phyloP scores from a whole-genome alignment of 176 grass and related monocot genomes.

The Cocos nucifera region DNA sequence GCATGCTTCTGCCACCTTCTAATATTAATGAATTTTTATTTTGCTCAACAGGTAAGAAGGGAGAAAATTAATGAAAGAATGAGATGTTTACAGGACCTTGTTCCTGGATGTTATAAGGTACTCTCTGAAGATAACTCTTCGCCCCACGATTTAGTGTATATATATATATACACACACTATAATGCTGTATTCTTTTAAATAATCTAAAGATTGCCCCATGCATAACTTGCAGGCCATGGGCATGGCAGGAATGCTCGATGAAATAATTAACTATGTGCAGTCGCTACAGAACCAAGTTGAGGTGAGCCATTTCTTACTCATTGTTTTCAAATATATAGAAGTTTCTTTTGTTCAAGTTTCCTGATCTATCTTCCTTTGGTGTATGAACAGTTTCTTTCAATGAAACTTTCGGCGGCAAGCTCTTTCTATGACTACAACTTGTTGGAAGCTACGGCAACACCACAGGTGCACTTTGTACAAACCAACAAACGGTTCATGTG shows the following conservation, averaged over 20 bases:
- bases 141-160: no score
- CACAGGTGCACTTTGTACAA: slow-evolving; percentile 4
- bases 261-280: slow-evolving; percentile 26
- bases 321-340: background rate
- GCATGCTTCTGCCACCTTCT: no score
- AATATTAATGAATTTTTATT: no score
- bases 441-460: background rate
- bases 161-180: no score
- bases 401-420: slow-evolving; percentile 23
- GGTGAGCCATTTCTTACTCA: background rate
- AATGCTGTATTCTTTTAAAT: background rate
- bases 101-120: slow-evolving; percentile 28
- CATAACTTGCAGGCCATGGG: slow-evolving; percentile 2
- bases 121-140: no score
- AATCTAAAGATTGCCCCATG: background rate
- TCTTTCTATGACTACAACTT: slow-evolving; percentile 9
- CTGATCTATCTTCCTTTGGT: background rate
- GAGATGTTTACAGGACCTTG: slow-evolving; percentile 18
- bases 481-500: background rate
- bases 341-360: background rate
- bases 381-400: slow-evolving; percentile 15
- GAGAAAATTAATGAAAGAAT: slow-evolving; percentile 28
- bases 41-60: slow-evolving; percentile 4
- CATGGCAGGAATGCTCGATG: slow-evolving; percentile 19
- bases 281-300: slow-evolving; percentile 30